phyloP scores from a whole-genome alignment of 1,284 basidiomycete genomes.

The Tilletia indica region DNA sequence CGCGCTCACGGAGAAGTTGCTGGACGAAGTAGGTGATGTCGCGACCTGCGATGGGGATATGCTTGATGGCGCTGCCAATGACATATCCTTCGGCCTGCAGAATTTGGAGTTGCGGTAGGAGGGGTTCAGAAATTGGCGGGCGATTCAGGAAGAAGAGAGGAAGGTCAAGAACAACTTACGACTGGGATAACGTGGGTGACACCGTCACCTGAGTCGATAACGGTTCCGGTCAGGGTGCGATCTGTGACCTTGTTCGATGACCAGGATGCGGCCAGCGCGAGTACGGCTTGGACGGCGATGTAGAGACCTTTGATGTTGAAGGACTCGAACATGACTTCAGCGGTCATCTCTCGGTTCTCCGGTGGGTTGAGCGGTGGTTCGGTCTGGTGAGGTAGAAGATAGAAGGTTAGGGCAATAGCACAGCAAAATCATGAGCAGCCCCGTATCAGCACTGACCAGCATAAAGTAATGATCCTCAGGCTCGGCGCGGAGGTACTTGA shows the following conservation, averaged over 20 bases:
- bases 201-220: slow-evolving; percentile 98
- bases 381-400: slow-evolving; percentile 59
- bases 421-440: too few relatives aligned
- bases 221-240: slow-evolving; percentile 91
- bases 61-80: slow-evolving; percentile 97
- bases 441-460: slow-evolving; percentile 65
- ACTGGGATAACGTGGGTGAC: slow-evolving; percentile 96
- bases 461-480: slow-evolving; percentile 99
- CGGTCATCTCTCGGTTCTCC: slow-evolving; percentile 98
- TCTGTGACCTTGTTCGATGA: slow-evolving; percentile 87
- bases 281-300: slow-evolving; percentile 97
- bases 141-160: background rate
- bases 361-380: slow-evolving; percentile 97
- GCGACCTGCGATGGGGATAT: slow-evolving; percentile 95
- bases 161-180: slow-evolving; percentile 57
- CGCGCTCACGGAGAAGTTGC: slow-evolving; percentile 90
- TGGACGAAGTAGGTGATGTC: slow-evolving; percentile 98
- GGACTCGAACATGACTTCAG: slow-evolving; percentile 99
- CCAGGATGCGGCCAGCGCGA: slow-evolving; percentile 98
- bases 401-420: background rate
- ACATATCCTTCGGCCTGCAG: slow-evolving; percentile 85
- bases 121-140: background rate
- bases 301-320: slow-evolving; percentile 98
- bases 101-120: background rate
- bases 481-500: slow-evolving; percentile 97